Evolutionary conservation across 225 moss, liverwort and hornwort species (phyloP), one percentile per base, ranked within the genome.

Genomic region (Physcomitrium patens): DNA sequence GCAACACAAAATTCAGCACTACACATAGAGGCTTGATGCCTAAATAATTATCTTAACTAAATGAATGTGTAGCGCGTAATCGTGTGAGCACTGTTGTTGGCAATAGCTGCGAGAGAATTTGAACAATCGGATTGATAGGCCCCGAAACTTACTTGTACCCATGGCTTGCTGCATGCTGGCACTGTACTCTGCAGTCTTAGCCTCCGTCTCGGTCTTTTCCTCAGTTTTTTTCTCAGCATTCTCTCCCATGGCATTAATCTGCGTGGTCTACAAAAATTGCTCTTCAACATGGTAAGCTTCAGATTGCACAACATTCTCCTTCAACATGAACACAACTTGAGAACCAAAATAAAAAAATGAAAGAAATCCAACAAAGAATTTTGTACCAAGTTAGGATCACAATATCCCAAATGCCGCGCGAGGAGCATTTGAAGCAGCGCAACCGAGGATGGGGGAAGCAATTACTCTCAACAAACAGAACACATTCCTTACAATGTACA

Each of bases 101-200:
- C 56, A 9, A 28, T 22, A 17, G 14, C 43, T 70, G 61, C 43
- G 31, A 69, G 44, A 47, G 51, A 67, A 73, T 63, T 57, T 57
- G 54, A 58, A 55, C 2, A 19, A 42, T 13, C 43, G 18, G 5
- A 72, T 80, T 37, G 49, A 51, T 26, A 64, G 74, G 70, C 9
- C 65, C 63, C 7, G 54, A 43, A 13, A 88, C 88, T 65, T 86
- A 92, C 92, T 83, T 80, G 91, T 86, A 71, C 89, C 93, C 90
- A 81, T 91, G 13, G 93, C 87, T 78, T 89, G 90, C 77, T 94
- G 96, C 96, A 96, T 96, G 64, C 77, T 79, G 12, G 82, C 90
- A 9, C 84, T 89, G 76, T 96, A 96, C 26, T 68, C 78, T 63
- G 87, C 90, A 37, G 93, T 89, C 71, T 85, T 81, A 45, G 78